Evolutionary conservation across 768 basidiomycete genomes (phyloP).

Genomic region (Amylocystis lapponica): DNA sequence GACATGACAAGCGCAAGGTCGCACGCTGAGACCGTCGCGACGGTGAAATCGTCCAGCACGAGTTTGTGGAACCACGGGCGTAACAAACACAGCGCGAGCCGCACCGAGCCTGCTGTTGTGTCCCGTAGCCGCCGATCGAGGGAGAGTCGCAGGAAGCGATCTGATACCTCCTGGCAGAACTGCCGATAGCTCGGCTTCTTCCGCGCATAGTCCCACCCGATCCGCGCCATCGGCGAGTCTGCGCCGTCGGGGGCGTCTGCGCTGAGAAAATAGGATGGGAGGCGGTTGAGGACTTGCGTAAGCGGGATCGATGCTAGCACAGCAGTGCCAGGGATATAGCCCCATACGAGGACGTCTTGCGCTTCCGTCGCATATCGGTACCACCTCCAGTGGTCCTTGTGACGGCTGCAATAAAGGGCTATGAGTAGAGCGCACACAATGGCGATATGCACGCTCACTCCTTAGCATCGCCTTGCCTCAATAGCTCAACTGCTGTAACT

Average conservation of each 20-base stretch:
- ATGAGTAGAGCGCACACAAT: not conserved
- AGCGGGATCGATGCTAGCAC: conserved; percentile 69
- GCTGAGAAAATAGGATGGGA: conserved; percentile 65
- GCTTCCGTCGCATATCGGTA: conserved; percentile 69
- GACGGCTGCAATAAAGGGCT: conserved; percentile 36
- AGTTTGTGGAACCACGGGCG: conserved; percentile 62
- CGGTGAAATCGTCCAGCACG: conserved; percentile 35
- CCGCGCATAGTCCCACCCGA: conserved; percentile 50
- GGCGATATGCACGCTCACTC: conserved; percentile 57
- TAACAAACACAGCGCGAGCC: conserved; percentile 61
- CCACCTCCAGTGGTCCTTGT: conserved; percentile 70
- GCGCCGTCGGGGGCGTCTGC: conserved; percentile 28
- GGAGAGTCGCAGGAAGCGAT: conserved; percentile 50
- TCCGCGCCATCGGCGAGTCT: conserved; percentile 29
- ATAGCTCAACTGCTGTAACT: conserved; percentile 59
- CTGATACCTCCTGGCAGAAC: conserved; percentile 68
- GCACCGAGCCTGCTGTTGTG: conserved; percentile 61
- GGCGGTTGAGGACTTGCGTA: conserved; percentile 52
- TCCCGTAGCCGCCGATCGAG: conserved; percentile 55
- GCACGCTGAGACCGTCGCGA: conserved; percentile 31
- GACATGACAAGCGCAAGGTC: conserved; percentile 31
- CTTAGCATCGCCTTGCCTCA: conserved; percentile 44
- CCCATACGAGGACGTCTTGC: conserved; percentile 69
- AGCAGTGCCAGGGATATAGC: conserved; percentile 58
- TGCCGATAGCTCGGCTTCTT: conserved; percentile 59